phyloP scores from a whole-genome alignment of 371 early-diverging fungal species.

The Saksenaea oblongispora region DNA sequence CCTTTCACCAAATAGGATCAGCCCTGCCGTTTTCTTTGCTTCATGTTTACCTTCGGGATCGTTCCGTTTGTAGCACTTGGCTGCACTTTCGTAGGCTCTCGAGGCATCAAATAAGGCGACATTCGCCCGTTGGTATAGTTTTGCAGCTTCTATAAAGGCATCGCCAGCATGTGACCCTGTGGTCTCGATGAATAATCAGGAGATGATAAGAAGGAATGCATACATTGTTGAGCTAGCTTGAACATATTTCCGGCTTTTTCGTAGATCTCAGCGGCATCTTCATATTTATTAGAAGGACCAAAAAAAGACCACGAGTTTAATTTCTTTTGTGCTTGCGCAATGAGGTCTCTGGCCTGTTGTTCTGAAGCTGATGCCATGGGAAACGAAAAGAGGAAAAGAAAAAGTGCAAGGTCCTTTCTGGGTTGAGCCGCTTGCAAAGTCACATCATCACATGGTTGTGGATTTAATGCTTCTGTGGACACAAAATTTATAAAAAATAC shows the following conservation, averaged over 20 bases:
- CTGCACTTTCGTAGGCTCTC: slow-evolving; percentile 78
- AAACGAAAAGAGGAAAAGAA: background rate
- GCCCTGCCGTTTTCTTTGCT: background rate
- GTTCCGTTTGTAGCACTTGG: slow-evolving; percentile 86
- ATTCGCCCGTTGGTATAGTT: slow-evolving; percentile 54
- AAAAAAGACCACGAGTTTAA: slow-evolving; percentile 77
- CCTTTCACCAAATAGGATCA: slow-evolving; percentile 40
- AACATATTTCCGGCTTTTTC: slow-evolving; percentile 89
- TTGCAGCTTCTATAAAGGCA: slow-evolving; percentile 83
- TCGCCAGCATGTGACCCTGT: slow-evolving; percentile 93
- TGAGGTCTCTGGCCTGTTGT: slow-evolving; percentile 68
- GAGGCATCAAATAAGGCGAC: slow-evolving; percentile 67
- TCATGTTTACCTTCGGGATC: slow-evolving; percentile 70
- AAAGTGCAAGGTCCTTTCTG: background rate
- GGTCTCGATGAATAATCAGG: background rate
- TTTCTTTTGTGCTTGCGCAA: slow-evolving; percentile 77
- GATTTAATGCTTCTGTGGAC: background rate
- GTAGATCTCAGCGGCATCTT: slow-evolving; percentile 93
- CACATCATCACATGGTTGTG: slow-evolving; percentile 1
- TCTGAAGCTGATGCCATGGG: slow-evolving; percentile 54
- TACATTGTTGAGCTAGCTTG: slow-evolving; percentile 89
- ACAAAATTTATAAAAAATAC: background rate
- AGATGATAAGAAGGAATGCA: slow-evolving; percentile 12
- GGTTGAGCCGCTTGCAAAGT: background rate
- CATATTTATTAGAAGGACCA: slow-evolving; percentile 76